Conservation (phyloP, 495 filamentous ascomycete species). For the Penicillium mononematosum region DNA sequence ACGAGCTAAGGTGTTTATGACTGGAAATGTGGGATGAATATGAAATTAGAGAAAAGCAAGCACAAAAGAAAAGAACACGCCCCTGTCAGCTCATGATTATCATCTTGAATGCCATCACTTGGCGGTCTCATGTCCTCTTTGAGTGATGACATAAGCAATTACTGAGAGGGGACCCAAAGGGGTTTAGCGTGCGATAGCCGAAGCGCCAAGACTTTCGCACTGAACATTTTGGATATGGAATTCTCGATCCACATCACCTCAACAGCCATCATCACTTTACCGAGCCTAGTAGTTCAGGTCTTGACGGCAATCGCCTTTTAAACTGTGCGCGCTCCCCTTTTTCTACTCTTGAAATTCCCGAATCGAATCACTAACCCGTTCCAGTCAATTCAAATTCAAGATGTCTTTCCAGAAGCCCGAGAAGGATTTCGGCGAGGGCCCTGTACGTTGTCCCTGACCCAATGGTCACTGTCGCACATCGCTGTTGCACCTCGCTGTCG, state of each 20-base stretch:
- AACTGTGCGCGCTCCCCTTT: slow-evolving; percentile 10
- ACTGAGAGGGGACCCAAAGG: slow-evolving; percentile 15
- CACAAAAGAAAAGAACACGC: slow-evolving; percentile 10
- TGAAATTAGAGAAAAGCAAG: background rate
- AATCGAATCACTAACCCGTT: slow-evolving; percentile 8
- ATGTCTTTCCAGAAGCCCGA: slow-evolving; percentile 97
- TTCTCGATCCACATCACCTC: slow-evolving; percentile 33
- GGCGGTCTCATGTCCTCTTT: slow-evolving; percentile 3
- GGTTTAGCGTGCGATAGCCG: slow-evolving; percentile 41
- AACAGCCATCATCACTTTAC: slow-evolving; percentile 77
- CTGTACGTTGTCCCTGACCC: slow-evolving; percentile 50
- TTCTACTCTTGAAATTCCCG: slow-evolving; percentile 3
- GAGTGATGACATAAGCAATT: slow-evolving; percentile 28
- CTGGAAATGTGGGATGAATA: background rate
- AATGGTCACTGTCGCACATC: slow-evolving; percentile 8
- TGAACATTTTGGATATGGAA: slow-evolving; percentile 26
- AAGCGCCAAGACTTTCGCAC: slow-evolving; percentile 48
- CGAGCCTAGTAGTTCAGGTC: slow-evolving; percentile 66
- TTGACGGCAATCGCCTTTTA: slow-evolving; percentile 50
- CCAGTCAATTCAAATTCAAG: slow-evolving; percentile 43
- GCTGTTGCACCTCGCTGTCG: slow-evolving; percentile 7
- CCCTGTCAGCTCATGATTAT: slow-evolving; percentile 4
- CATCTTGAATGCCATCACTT: slow-evolving; percentile 6
- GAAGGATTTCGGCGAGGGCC: slow-evolving; percentile 89
- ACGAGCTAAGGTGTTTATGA: background rate